phyloP scores from a whole-genome alignment of 163 green algal species.

The Scenedesmus sp. region DNA sequence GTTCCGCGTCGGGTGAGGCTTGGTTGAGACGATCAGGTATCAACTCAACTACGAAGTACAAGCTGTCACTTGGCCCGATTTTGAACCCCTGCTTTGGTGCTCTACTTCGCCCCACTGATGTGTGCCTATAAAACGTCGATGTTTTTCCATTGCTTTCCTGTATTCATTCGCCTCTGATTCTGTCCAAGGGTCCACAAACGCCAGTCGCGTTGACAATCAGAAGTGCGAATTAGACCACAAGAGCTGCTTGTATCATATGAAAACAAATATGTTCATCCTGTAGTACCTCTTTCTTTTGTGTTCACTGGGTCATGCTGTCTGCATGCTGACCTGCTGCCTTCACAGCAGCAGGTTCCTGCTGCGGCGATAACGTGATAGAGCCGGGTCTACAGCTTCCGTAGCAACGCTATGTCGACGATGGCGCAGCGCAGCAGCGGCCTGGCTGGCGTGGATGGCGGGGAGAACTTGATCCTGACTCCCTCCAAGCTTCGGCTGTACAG shows the following conservation, averaged over 20 bases:
- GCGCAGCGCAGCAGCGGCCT: not conserved
- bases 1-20: too few species aligned
- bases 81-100: not conserved
- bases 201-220: not conserved
- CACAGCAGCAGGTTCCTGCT: not conserved
- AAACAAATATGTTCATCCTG: not conserved
- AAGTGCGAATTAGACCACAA: not conserved
- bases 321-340: not conserved
- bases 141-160: not conserved
- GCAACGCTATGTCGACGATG: not conserved
- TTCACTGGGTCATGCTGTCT: not conserved
- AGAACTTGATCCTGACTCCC: conserved; percentile 48
- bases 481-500: conserved; percentile 43
- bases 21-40: not conserved
- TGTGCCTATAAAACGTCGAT: not conserved
- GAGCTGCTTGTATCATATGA: not conserved
- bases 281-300: not conserved
- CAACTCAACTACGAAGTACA: not conserved
- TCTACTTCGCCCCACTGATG: not conserved
- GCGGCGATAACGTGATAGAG: not conserved
- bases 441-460: conserved; percentile 1
- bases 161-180: not conserved
- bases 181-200: not conserved
- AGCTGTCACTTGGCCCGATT: not conserved
- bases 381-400: not conserved